Evolutionary conservation across 2,329 filamentous ascomycete species (phyloP).

Genomic region (Beauveria australis): DNA sequence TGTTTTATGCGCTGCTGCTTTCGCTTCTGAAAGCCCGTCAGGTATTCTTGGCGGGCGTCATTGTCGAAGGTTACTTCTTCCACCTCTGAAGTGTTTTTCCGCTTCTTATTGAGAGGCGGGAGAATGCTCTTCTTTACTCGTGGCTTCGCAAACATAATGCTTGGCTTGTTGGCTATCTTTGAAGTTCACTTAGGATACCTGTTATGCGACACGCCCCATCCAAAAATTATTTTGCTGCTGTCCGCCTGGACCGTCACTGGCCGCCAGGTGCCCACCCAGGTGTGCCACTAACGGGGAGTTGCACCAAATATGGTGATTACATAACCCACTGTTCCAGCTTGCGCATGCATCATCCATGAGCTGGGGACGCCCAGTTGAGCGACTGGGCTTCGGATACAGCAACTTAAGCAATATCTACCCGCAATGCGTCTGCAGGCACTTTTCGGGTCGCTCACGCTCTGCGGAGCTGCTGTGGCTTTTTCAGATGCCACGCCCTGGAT

Average conservation of each 20-base stretch:
- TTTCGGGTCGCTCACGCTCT: conserved; percentile 43
- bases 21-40: conserved; percentile 95
- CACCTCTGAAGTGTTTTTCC: conserved; percentile 51
- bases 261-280: neutral
- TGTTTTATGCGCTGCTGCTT: conserved; percentile 78
- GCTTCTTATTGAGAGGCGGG: conserved; percentile 55
- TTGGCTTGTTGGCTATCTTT: neutral
- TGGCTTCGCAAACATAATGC: conserved; percentile 45
- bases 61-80: conserved; percentile 84
- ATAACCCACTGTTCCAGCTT: neutral
- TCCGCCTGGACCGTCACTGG: neutral
- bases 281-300: conserved; percentile 18
- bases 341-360: neutral
- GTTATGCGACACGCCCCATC: neutral
- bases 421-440: conserved; percentile 49
- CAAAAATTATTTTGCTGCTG: conserved; percentile 7
- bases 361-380: neutral
- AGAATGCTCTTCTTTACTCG: conserved; percentile 50
- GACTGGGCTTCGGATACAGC: neutral
- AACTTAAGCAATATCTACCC: conserved; percentile 16
- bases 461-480: conserved; percentile 61
- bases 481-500: conserved; percentile 84
- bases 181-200: neutral
- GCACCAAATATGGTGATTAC: conserved; percentile 5
- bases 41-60: conserved; percentile 70